phyloP scores from a whole-genome alignment of 202 grass and related monocot species.

The Schoenoplectus triqueter region DNA sequence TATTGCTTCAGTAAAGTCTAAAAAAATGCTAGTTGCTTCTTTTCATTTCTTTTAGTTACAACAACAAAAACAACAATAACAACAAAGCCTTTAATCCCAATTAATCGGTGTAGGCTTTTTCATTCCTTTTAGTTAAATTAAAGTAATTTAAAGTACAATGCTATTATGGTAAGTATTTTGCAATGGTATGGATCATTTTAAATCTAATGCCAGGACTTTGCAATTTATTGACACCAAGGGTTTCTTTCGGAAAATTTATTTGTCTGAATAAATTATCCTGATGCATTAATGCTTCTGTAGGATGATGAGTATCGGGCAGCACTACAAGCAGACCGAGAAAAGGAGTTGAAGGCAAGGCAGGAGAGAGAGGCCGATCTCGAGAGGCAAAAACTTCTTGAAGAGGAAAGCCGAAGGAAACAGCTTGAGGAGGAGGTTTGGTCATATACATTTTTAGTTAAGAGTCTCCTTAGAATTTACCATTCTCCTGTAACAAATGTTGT shows the following conservation, averaged over 20 bases:
- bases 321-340: constrained; percentile 87
- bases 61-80: too few relatives aligned
- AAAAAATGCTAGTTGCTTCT: neutral
- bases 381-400: constrained; percentile 67
- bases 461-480: constrained; percentile 25
- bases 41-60: neutral
- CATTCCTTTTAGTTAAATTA: neutral
- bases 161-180: neutral
- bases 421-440: constrained; percentile 78
- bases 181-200: constrained; percentile 6
- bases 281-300: constrained; percentile 49
- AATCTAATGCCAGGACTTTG: constrained; percentile 3
- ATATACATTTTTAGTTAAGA: constrained; percentile 18
- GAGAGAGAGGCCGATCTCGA: constrained; percentile 78
- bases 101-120: too few relatives aligned
- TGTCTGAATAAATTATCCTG: neutral
- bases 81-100: too few relatives aligned
- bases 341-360: constrained; percentile 74
- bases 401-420: constrained; percentile 72
- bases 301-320: constrained; percentile 91
- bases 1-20: neutral
- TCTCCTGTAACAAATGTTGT: constrained; percentile 28
- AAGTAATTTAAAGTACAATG: neutral
- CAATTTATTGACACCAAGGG: neutral
- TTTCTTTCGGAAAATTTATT: neutral